Conservation (phyloP, 768 basidiomycete genomes). For the Tylopilus vinaceipallidus region DNA sequence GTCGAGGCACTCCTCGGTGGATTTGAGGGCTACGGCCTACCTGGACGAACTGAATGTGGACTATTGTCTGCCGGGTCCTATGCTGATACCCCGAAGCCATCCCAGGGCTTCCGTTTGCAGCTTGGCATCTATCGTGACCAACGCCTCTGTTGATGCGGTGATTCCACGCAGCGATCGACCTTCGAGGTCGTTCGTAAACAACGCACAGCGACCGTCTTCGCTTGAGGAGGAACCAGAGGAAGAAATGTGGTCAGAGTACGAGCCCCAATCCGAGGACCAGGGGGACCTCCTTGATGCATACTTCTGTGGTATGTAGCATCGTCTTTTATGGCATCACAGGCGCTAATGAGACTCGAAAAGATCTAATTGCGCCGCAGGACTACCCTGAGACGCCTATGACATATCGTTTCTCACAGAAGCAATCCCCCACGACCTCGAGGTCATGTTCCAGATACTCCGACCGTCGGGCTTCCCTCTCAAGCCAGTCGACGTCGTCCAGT, state of each 20-base stretch:
- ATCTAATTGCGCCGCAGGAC: conserved; percentile 21
- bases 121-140: conserved; percentile 56
- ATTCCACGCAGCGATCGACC: conserved; percentile 38
- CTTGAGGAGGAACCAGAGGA: conserved; percentile 18
- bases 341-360: conserved; percentile 18
- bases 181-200: conserved; percentile 9
- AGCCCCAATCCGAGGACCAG: conserved; percentile 22
- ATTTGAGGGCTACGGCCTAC: conserved; percentile 22
- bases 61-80: conserved; percentile 24
- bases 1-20: conserved; percentile 32
- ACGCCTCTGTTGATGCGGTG: conserved; percentile 56
- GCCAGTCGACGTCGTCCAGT: conserved; percentile 34
- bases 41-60: conserved; percentile 32
- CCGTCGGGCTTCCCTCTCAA: conserved; percentile 34
- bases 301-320: conserved; percentile 34
- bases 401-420: conserved; percentile 8
- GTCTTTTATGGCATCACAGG: not conserved
- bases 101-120: conserved; percentile 48
- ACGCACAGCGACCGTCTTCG: conserved; percentile 13
- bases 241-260: conserved; percentile 25
- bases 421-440: conserved; percentile 5
- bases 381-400: conserved; percentile 23
- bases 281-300: conserved; percentile 44
- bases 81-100: conserved; percentile 13
- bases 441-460: conserved; percentile 11